phyloP scores from a whole-genome alignment of 1,139 yeast species.

The Scheffersomyces segobiensis region DNA sequence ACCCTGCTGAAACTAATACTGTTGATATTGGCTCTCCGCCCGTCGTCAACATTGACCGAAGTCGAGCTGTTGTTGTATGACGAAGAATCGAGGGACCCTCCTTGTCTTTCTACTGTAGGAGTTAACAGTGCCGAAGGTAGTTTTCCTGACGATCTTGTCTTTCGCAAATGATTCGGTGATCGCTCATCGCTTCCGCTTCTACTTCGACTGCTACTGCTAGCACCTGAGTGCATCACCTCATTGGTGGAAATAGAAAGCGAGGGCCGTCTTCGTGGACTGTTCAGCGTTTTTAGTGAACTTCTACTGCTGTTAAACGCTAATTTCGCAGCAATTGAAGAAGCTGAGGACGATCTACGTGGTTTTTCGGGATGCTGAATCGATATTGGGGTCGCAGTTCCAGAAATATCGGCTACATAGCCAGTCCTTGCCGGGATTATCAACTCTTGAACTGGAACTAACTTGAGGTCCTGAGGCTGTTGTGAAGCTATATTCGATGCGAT shows the following conservation, averaged over 20 bases:
- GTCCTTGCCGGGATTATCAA: slow-evolving; percentile 4
- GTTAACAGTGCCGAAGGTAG: slow-evolving; percentile 4
- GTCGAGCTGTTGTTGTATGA: background rate
- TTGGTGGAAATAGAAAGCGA: slow-evolving; percentile 8
- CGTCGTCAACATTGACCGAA: background rate
- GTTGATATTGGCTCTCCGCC: slow-evolving; percentile 9
- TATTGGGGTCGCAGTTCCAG: background rate
- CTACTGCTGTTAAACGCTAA: slow-evolving; percentile 29
- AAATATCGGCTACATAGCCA: slow-evolving; percentile 3
- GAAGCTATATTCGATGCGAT: slow-evolving; percentile 5
- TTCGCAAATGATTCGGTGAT: slow-evolving; percentile 11
- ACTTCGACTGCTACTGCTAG: slow-evolving; percentile 8
- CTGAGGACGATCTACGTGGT: slow-evolving; percentile 21
- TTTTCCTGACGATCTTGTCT: slow-evolving; percentile 17
- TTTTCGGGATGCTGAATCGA: background rate
- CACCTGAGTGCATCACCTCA: background rate
- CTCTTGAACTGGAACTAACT: slow-evolving; percentile 9
- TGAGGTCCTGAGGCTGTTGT: slow-evolving; percentile 5
- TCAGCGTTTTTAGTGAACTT: slow-evolving; percentile 11
- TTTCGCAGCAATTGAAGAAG: slow-evolving; percentile 35
- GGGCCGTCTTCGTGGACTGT: slow-evolving; percentile 13
- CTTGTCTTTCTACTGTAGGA: background rate
- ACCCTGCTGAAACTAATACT: slow-evolving; percentile 37
- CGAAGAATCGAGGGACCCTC: background rate
- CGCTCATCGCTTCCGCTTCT: slow-evolving; percentile 2